Conservation (phyloP, 2,329 filamentous ascomycete genomes). For the Drechmeria coniospora region DNA sequence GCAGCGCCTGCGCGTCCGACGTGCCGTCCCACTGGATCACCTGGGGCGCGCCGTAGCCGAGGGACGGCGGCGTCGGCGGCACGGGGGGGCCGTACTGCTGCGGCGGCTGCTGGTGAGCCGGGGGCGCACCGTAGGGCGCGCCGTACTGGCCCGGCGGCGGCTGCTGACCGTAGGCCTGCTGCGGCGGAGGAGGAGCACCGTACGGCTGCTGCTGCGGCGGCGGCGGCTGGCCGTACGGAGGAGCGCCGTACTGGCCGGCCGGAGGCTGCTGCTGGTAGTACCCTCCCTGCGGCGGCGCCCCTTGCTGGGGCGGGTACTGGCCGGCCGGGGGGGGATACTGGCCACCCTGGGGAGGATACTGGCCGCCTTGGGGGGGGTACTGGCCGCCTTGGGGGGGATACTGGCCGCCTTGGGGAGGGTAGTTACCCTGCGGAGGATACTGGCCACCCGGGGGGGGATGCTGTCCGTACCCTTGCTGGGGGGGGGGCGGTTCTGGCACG, state of each 20-base stretch:
- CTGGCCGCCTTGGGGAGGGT: slow-evolving; percentile 10
- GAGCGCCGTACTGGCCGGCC: slow-evolving; percentile 10
- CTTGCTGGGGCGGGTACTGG: slow-evolving; percentile 18
- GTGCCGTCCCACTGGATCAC: slow-evolving; percentile 53
- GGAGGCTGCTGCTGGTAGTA: slow-evolving; percentile 14
- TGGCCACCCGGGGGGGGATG: slow-evolving; percentile 16
- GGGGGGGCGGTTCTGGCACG: slow-evolving; percentile 20
- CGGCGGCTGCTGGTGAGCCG: slow-evolving; percentile 17
- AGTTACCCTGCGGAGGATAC: slow-evolving; percentile 14
- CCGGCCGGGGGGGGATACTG: slow-evolving; percentile 13
- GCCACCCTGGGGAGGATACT: slow-evolving; percentile 10
- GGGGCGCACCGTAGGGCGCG: slow-evolving; percentile 15
- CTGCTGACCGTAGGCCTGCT: slow-evolving; percentile 7
- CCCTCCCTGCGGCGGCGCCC: too few relatives aligned
- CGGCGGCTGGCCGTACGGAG: slow-evolving; percentile 11
- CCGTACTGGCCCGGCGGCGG: slow-evolving; percentile 20
- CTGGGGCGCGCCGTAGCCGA: slow-evolving; percentile 61
- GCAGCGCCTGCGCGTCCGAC: slow-evolving; percentile 53
- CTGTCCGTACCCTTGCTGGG: slow-evolving; percentile 24
- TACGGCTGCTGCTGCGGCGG: slow-evolving; percentile 11
- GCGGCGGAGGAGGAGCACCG: slow-evolving; percentile 15
- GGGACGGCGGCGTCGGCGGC: slow-evolving; percentile 48
- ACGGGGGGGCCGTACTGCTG: slow-evolving; percentile 18
- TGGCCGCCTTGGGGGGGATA: slow-evolving; percentile 16
- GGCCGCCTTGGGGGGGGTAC: slow-evolving; percentile 15